Conservation (phyloP, 2,329 filamentous ascomycete species). For the Aspergillus phoenicis region DNA sequence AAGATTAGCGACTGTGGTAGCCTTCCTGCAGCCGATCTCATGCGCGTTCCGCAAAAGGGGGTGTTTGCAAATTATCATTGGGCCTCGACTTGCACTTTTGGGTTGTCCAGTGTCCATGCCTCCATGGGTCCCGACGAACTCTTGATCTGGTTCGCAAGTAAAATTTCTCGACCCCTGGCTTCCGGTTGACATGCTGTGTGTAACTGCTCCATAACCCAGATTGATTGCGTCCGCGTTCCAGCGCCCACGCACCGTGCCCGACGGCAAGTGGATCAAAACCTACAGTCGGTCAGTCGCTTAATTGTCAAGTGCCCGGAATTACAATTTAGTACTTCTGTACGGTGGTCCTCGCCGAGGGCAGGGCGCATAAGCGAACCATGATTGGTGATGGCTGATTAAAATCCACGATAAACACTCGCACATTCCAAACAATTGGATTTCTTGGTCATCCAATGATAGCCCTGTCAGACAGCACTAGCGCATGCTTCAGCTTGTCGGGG, state of each 20-base stretch:
- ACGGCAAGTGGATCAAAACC: conserved; percentile 2
- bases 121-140: neutral
- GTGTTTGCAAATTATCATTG: neutral
- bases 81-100: neutral
- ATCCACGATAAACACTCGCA: conserved; percentile 2
- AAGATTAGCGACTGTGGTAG: conserved; percentile 13
- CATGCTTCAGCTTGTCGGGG: conserved; percentile 16
- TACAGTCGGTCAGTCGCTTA: neutral
- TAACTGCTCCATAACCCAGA: neutral
- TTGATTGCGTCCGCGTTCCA: neutral
- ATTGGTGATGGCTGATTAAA: conserved; percentile 1
- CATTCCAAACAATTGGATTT: conserved; percentile 13
- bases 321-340: neutral
- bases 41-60: conserved; percentile 13
- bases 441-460: conserved; percentile 13
- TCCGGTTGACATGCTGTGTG: neutral
- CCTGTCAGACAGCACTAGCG: conserved; percentile 16
- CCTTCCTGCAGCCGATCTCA: conserved; percentile 11
- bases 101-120: neutral
- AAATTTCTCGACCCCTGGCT: neutral
- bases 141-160: neutral
- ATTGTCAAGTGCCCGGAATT: neutral
- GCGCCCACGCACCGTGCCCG: neutral
- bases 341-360: neutral
- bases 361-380: conserved; percentile 6